phyloP scores from a whole-genome alignment of 1,284 basidiomycete genomes.

The Hemileccinum hortonii region DNA sequence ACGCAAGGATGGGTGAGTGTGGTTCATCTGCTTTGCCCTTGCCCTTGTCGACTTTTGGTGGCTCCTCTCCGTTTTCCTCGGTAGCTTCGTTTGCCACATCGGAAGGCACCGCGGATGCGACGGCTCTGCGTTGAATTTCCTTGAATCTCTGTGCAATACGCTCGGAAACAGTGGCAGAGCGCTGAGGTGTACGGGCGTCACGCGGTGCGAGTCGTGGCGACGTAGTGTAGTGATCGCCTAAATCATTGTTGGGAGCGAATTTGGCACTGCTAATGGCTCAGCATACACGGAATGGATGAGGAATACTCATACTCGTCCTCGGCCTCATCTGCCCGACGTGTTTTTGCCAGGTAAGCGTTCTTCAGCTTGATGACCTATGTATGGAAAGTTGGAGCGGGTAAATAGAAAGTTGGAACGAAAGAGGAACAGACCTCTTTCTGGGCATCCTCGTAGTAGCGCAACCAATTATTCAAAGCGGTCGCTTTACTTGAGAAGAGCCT shows the following conservation, averaged over 20 bases:
- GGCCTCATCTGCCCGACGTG: conserved; percentile 79
- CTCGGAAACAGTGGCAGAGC: conserved; percentile 72
- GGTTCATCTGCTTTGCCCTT: conserved; percentile 65
- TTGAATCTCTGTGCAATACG: conserved; percentile 73
- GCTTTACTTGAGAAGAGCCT: conserved; percentile 56
- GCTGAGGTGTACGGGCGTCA: conserved; percentile 53
- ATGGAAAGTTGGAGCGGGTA: conserved; percentile 2
- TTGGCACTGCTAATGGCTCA: conserved; percentile 55
- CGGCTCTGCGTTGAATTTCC: conserved; percentile 63
- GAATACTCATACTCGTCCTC: conserved; percentile 77
- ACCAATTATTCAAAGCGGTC: conserved; percentile 66
- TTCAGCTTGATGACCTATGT: conserved; percentile 65
- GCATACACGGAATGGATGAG: conserved; percentile 8
- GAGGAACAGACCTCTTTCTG: conserved; percentile 51
- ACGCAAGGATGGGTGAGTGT: conserved; percentile 38
- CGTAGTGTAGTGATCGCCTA: conserved; percentile 68
- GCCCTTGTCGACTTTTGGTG: conserved; percentile 70
- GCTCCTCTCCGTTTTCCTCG: conserved; percentile 42
- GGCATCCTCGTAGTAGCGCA: conserved; percentile 67
- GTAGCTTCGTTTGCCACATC: conserved; percentile 16
- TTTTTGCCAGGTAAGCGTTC: conserved; percentile 75
- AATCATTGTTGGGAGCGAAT: conserved; percentile 71
- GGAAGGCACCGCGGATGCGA: conserved; percentile 32
- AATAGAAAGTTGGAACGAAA: neutral
- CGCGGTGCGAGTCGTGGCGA: conserved; percentile 67